Evolutionary conservation across 169 alveolate genomes (phyloP).

Genomic region (Plasmodium gallinaceum): DNA sequence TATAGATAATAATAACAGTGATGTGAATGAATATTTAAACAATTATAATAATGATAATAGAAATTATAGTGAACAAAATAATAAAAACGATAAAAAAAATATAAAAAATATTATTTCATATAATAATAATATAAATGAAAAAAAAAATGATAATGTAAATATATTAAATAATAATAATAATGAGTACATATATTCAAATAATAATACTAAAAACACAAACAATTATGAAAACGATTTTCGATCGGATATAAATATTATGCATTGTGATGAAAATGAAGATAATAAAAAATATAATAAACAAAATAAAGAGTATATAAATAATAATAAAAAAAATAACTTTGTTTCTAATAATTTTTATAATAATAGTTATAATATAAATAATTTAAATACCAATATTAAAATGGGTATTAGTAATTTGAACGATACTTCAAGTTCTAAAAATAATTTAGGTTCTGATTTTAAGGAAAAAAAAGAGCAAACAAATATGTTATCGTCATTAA

Average conservation of each 20-base stretch:
- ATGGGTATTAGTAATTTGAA: slow-evolving; percentile 63
- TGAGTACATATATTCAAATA: background rate
- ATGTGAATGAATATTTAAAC: background rate
- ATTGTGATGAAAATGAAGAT: background rate
- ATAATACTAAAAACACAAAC: background rate
- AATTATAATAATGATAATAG: slow-evolving; percentile 5
- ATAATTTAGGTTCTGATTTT: slow-evolving; percentile 17
- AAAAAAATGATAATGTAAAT: background rate
- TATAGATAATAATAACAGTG: background rate
- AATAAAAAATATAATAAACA: background rate
- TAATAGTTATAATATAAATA: slow-evolving; percentile 54
- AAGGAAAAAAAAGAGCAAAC: slow-evolving; percentile 26
- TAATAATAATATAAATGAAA: background rate
- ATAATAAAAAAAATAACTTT: background rate
- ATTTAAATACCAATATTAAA: slow-evolving; percentile 56
- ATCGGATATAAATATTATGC: background rate
- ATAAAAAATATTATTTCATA: background rate
- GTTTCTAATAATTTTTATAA: background rate
- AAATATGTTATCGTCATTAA: slow-evolving; percentile 39
- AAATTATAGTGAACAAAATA: background rate
- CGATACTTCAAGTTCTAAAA: slow-evolving; percentile 19
- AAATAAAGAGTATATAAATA: background rate
- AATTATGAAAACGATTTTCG: slow-evolving; percentile 1
- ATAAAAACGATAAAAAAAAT: background rate
- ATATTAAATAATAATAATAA: background rate